Evolutionary conservation across 345 rosid species (phyloP).

Genomic region (Eucalyptus caleyi): DNA sequence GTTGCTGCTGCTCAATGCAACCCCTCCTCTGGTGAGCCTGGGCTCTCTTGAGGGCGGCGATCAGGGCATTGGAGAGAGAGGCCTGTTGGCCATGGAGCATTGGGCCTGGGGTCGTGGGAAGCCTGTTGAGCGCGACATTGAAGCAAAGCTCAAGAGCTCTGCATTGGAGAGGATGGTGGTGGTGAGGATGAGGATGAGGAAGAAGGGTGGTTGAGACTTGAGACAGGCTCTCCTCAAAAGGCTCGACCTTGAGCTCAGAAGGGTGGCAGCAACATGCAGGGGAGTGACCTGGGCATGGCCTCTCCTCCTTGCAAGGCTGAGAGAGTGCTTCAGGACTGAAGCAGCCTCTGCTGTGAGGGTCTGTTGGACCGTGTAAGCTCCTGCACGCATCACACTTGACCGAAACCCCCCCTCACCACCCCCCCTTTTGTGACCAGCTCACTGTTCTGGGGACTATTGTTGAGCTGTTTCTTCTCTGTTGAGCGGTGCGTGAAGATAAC

Average conservation of each 20-base stretch:
- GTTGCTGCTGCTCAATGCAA: conserved; percentile 36
- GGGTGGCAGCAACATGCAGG: conserved; percentile 47
- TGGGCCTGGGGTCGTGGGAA: conserved; percentile 31
- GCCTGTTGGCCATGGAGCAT: conserved; percentile 25
- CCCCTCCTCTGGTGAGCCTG: conserved; percentile 44
- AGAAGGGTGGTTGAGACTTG: conserved; percentile 23
- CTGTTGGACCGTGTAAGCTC: conserved; percentile 86
- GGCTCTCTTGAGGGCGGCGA: conserved; percentile 45
- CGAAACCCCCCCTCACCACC: conserved; percentile 43
- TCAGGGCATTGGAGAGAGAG: conserved; percentile 37
- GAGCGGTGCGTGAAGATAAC: neutral
- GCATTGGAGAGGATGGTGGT: conserved; percentile 30
- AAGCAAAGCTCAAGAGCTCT: conserved; percentile 56
- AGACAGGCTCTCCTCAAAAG: conserved; percentile 36
- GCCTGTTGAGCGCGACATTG: conserved; percentile 41
- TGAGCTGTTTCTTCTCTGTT: neutral
- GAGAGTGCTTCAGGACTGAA: conserved; percentile 90
- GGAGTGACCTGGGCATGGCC: conserved; percentile 98
- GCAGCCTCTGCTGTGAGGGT: conserved; percentile 98
- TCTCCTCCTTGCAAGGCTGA: conserved; percentile 70
- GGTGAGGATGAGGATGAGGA: neutral
- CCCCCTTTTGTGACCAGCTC: neutral
- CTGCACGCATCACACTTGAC: conserved; percentile 83
- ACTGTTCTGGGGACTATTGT: neutral
- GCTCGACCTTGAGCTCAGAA: conserved; percentile 29